Evolutionary conservation across 2,329 filamentous ascomycete species (phyloP).

Genomic region (Neopestalotiopsis rosae): DNA sequence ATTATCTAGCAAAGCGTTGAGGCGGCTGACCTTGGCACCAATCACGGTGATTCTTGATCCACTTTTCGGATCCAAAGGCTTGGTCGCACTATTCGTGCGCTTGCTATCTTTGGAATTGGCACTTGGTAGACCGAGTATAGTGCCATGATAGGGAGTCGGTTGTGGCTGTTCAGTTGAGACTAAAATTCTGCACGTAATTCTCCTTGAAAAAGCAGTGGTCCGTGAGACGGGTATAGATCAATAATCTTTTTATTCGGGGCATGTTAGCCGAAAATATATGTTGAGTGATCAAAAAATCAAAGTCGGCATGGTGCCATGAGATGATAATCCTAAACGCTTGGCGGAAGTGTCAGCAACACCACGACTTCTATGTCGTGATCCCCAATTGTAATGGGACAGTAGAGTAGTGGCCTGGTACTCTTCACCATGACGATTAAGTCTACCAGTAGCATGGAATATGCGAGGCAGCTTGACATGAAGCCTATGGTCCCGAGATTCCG

Average conservation of each 20-base stretch:
- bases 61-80: neutral
- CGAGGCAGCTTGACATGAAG: too few species aligned
- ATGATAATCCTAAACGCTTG: too few species aligned
- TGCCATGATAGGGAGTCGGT: neutral
- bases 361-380: too few species aligned
- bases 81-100: neutral
- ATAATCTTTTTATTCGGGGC: neutral
- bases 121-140: neutral
- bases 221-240: neutral
- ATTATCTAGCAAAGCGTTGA: slow-evolving; percentile 5
- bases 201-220: neutral
- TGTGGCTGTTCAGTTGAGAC: neutral
- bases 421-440: too few species aligned
- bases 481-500: too few species aligned
- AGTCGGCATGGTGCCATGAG: too few species aligned
- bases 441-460: too few species aligned
- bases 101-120: neutral
- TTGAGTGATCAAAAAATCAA: neutral
- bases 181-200: neutral
- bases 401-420: too few species aligned
- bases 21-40: neutral
- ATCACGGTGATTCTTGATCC: neutral
- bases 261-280: neutral
- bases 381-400: too few species aligned
- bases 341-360: too few species aligned